Conservation (phyloP, 2,329 filamentous ascomycete genomes). For the Truncatella angustata region DNA sequence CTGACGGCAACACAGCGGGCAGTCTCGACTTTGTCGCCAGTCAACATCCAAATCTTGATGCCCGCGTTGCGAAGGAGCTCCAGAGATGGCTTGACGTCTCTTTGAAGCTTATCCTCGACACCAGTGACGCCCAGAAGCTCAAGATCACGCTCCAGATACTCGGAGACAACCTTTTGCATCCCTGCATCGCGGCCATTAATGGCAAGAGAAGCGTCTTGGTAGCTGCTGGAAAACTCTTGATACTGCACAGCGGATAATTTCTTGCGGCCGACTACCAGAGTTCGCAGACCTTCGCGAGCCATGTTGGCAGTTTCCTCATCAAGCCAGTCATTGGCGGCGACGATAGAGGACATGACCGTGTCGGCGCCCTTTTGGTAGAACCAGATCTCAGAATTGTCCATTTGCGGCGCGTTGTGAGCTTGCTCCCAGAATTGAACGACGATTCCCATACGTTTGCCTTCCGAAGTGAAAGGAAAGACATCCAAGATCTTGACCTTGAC, state of each 20-base stretch:
- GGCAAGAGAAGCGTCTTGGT: constrained; percentile 77
- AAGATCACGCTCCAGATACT: constrained; percentile 81
- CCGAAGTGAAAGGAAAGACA: constrained; percentile 95
- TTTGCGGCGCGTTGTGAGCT: constrained; percentile 44
- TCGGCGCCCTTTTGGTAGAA: constrained; percentile 99
- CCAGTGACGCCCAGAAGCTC: constrained; percentile 96
- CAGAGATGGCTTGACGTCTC: constrained; percentile 90
- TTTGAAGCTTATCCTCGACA: constrained; percentile 94
- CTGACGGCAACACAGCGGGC: constrained; percentile 94
- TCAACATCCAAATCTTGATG: constrained; percentile 99
- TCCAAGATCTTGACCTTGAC: constrained; percentile 88
- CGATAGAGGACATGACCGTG: constrained; percentile 96
- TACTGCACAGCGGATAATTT: constrained; percentile 78
- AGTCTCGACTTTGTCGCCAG: constrained; percentile 97
- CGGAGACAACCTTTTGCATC: constrained; percentile 76
- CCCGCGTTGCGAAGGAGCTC: constrained; percentile 95
- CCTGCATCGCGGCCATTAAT: constrained; percentile 77
- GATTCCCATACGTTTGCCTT: constrained; percentile 97
- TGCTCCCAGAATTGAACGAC: constrained; percentile 79
- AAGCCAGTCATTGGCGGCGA: constrained; percentile 95
- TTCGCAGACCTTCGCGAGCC: constrained; percentile 93
- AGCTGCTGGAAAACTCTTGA: constrained; percentile 70
- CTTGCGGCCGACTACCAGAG: constrained; percentile 91
- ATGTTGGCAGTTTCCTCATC: constrained; percentile 99
- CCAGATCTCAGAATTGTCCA: constrained; percentile 78